Evolutionary conservation across 495 filamentous ascomycete genomes (phyloP).

Genomic region (Copromyces sp.): DNA sequence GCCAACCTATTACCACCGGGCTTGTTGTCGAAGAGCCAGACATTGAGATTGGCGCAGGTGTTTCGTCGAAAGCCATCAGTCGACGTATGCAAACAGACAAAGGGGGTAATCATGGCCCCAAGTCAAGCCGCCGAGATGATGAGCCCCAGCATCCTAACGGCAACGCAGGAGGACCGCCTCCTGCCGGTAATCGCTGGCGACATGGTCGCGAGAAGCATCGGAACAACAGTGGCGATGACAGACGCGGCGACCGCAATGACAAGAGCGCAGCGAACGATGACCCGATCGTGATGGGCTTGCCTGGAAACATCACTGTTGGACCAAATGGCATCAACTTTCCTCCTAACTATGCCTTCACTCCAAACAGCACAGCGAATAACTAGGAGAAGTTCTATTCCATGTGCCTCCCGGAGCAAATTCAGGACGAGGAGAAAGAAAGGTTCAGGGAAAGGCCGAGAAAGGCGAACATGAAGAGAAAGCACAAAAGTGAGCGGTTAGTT

Average conservation of each 20-base stretch:
- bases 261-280: slow-evolving; percentile 41
- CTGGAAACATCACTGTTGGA: slow-evolving; percentile 44
- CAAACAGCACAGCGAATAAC: neutral
- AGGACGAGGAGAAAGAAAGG: neutral
- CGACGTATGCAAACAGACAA: slow-evolving; percentile 72
- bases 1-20: slow-evolving; percentile 65
- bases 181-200: slow-evolving; percentile 29
- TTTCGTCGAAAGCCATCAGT: slow-evolving; percentile 91
- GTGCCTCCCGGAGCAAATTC: neutral
- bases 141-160: slow-evolving; percentile 36
- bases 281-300: slow-evolving; percentile 43
- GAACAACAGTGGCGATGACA: slow-evolving; percentile 36
- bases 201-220: slow-evolving; percentile 37
- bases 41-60: slow-evolving; percentile 95
- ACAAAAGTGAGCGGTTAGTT: neutral
- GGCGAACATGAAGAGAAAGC: neutral
- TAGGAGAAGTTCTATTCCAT: neutral
- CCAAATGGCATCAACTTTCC: slow-evolving; percentile 61
- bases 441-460: neutral
- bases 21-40: slow-evolving; percentile 94
- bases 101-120: slow-evolving; percentile 61
- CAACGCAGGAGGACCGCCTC: slow-evolving; percentile 30
- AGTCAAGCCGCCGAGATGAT: slow-evolving; percentile 51
- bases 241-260: slow-evolving; percentile 35
- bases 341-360: slow-evolving; percentile 43